Base-by-base conservation (phyloP, 495 filamentous ascomycete genomes). In the Chaetomium fimeti region DNA sequence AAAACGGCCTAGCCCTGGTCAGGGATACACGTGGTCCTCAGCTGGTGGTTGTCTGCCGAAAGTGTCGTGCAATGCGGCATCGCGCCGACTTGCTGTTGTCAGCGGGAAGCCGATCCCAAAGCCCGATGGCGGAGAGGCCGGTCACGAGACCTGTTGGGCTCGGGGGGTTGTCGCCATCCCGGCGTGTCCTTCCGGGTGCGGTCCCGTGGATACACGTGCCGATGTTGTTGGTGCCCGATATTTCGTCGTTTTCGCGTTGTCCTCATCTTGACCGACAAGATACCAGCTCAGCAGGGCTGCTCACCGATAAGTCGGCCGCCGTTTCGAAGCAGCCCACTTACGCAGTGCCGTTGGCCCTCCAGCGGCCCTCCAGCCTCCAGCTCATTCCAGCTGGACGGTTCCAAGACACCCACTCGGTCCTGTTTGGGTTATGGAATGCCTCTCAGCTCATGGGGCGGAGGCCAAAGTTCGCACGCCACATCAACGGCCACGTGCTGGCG, bases 1-100 rank as follows among this genome's bases (percentile, higher is more conserved):
- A 66, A 48, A 60, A 40, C 22, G 57, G 22, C 55, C 29, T 64
- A 63, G 61, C 28, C 27, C 13, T 51, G 15, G 57, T 60, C 64
- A 63, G 45, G 67, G 67, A 64, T 62, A 70, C 65, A 70, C 68
- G 68, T 70, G 68, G 56, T 65, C 25, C 24, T 43, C 64, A 60
- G 51, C 63, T 27, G 52, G 55, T 63, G 64, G 68, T 18, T 61
- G 51, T 20, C 20, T 20, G 52, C 48, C 29, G 43, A 51, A 27
- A 22, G 60, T 40, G n/a, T 24, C 60, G 27, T 42, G 48, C 40
- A n/a, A 60, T 48, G 25, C 61, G 51, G 64, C 43, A 28, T 60
- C 24, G 60, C 20, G 32, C 18, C 64, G 47, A 47, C 55, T 0
- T 51, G 29, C 7, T 24, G 20, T 52, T 42, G 53, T 40, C 54